A percentile compares a stretch with the other conserved stretches of the same genome.
Conservation (phyloP, 1,139 yeast species). For the Kurtzmaniella natalensis region DNA sequence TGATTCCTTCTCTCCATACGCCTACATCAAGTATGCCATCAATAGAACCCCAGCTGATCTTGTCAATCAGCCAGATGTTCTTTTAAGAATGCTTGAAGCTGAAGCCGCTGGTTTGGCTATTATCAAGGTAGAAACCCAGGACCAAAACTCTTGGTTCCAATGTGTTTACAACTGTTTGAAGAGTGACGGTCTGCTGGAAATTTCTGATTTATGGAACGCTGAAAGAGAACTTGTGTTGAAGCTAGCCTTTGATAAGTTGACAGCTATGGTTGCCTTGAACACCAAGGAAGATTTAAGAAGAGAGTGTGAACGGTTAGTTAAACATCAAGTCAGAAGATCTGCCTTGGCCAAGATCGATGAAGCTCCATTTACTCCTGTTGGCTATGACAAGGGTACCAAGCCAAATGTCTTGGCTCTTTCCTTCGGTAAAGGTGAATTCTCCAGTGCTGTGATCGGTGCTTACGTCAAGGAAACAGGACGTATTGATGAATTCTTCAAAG, state of each 20-base stretch:
- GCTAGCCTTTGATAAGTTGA: conserved; percentile 63
- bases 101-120: conserved; percentile 60
- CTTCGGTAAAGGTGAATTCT: conserved; percentile 80
- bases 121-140: conserved; percentile 43
- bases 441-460: conserved; percentile 84
- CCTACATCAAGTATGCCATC: conserved; percentile 86
- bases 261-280: conserved; percentile 65
- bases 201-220: conserved; percentile 78
- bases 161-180: conserved; percentile 56
- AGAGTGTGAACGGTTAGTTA: conserved; percentile 70
- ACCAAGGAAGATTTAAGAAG: conserved; percentile 81
- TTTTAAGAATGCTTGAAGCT: conserved; percentile 87
- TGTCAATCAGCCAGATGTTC: conserved; percentile 69
- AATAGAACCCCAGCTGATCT: conserved; percentile 76
- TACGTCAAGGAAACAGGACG: conserved; percentile 78
- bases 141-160: conserved; percentile 41
- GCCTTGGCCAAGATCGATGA: conserved; percentile 77
- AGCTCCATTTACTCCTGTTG: conserved; percentile 85
- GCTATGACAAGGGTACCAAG: conserved; percentile 71
- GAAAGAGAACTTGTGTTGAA: conserved; percentile 66
- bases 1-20: conserved; percentile 69
- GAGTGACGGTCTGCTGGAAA: conserved; percentile 80
- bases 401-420: conserved; percentile 82
- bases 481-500: conserved; percentile 70
- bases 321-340: conserved; percentile 62